These are phyloP conservation scores for Mycocentrospora acerina DNA, from an alignment of 2,329 filamentous ascomycete species.

Conservation along the genomic window DNA sequence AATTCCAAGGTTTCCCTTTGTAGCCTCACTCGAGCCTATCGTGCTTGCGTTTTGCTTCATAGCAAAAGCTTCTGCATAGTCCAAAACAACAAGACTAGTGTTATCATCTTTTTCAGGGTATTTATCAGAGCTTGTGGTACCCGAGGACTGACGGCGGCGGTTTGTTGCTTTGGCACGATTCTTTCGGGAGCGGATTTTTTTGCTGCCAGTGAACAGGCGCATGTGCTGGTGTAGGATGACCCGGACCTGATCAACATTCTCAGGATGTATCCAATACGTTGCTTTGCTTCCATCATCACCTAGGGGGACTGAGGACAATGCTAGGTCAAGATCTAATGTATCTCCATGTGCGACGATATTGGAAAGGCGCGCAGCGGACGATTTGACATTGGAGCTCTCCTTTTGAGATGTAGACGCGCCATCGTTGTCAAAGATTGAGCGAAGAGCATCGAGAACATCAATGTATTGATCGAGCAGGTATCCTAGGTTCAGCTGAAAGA, in stretches of 20 bases:
- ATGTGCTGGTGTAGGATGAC: slow-evolving; percentile 54
- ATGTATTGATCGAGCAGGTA: slow-evolving; percentile 53
- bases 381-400: slow-evolving; percentile 17
- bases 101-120: slow-evolving; percentile 38
- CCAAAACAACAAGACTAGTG: slow-evolving; percentile 48
- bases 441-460: slow-evolving; percentile 47
- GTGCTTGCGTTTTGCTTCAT: slow-evolving; percentile 49
- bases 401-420: slow-evolving; percentile 11
- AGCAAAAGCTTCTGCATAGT: slow-evolving; percentile 50
- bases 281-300: slow-evolving; percentile 50
- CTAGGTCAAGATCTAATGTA: slow-evolving; percentile 53
- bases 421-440: slow-evolving; percentile 46
- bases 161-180: slow-evolving; percentile 24
- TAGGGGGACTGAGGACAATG: slow-evolving; percentile 50
- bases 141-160: slow-evolving; percentile 27
- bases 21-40: slow-evolving; percentile 44
- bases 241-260: slow-evolving; percentile 57
- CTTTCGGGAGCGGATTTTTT: slow-evolving; percentile 16
- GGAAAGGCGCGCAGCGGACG: slow-evolving; percentile 40
- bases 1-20: slow-evolving; percentile 27
- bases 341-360: slow-evolving; percentile 43
- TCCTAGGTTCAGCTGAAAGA: slow-evolving; percentile 67
- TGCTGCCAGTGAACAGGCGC: slow-evolving; percentile 40
- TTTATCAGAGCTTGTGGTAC: slow-evolving; percentile 18
- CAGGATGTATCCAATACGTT: slow-evolving; percentile 57